A percentile compares a stretch with the other conserved stretches of the same genome.
These are phyloP conservation scores for Bassia scoparia DNA, from an alignment of 148 eudicot genomes.

Conservation along the genomic window DNA sequence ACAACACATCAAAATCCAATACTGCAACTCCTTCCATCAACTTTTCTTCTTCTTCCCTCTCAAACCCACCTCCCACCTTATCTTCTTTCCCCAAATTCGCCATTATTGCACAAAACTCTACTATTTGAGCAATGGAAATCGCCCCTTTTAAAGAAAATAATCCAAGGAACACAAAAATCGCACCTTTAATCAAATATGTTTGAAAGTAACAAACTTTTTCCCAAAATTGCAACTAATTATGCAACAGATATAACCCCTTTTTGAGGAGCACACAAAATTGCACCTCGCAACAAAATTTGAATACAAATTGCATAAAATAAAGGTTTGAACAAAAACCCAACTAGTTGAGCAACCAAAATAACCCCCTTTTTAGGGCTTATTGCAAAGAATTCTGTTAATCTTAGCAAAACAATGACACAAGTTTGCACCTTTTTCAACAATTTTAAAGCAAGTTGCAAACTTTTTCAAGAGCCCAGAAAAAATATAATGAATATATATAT, in stretches of 20 bases:
- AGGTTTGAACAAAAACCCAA: too few species aligned
- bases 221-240: background rate
- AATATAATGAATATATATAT: background rate
- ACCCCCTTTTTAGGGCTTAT: too few species aligned
- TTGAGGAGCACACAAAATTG: slow-evolving; percentile 1
- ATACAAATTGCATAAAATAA: background rate
- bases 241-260: background rate
- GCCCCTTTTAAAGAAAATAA: background rate
- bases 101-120: slow-evolving; percentile 18
- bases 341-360: too few species aligned
- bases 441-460: slow-evolving; percentile 6
- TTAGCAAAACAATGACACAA: background rate
- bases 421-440: slow-evolving; percentile 3
- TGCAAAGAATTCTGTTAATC: too few species aligned
- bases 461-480: slow-evolving; percentile 18
- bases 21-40: slow-evolving; percentile 50
- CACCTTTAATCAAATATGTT: background rate
- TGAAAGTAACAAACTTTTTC: slow-evolving; percentile 6
- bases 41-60: slow-evolving; percentile 56
- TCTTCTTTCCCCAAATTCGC: slow-evolving; percentile 31
- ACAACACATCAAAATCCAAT: slow-evolving; percentile 76
- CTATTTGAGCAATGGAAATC: background rate
- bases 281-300: background rate
- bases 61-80: slow-evolving; percentile 21
- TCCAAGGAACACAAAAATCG: background rate